Percentiles rank a stretch among this genome's conserved stretches.
Evolutionary conservation across 768 basidiomycete genomes (phyloP).

Genomic region (Boletus rubescentipes): DNA sequence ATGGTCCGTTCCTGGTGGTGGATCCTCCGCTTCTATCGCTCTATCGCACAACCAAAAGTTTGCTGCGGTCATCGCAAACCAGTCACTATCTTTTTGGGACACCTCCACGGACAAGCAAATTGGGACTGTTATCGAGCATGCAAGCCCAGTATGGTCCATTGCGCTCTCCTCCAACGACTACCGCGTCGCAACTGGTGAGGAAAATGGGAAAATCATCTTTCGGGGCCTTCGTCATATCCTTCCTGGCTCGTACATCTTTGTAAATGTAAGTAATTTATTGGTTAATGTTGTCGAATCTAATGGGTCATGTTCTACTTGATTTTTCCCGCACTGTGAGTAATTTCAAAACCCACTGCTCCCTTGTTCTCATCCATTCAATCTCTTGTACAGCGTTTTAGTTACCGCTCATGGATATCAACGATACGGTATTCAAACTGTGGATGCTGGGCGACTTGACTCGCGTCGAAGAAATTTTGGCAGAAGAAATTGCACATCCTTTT

Average conservation of each 20-base stretch:
- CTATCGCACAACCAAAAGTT: background rate
- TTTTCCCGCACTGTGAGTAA: background rate
- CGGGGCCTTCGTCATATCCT: background rate
- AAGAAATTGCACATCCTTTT: background rate
- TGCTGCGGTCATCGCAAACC: background rate
- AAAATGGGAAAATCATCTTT: background rate
- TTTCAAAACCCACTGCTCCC: background rate
- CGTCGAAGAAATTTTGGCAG: background rate
- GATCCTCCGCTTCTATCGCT: background rate
- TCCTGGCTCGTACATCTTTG: background rate
- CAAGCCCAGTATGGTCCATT: background rate
- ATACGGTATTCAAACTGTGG: background rate
- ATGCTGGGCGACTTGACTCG: background rate
- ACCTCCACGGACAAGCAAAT: background rate
- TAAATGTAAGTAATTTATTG: background rate
- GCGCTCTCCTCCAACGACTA: background rate
- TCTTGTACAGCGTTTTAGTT: background rate
- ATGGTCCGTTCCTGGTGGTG: background rate
- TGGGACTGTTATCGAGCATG: background rate
- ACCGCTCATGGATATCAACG: background rate
- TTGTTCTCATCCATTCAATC: background rate
- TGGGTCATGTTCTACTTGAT: background rate
- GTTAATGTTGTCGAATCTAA: background rate
- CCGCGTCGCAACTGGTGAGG: background rate
- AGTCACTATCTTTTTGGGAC: slow-evolving; percentile 3